Evolutionary conservation across 1,284 basidiomycete species (phyloP), one percentile per base, ranked within the genome.

Genomic region (Moniliella sp.): DNA sequence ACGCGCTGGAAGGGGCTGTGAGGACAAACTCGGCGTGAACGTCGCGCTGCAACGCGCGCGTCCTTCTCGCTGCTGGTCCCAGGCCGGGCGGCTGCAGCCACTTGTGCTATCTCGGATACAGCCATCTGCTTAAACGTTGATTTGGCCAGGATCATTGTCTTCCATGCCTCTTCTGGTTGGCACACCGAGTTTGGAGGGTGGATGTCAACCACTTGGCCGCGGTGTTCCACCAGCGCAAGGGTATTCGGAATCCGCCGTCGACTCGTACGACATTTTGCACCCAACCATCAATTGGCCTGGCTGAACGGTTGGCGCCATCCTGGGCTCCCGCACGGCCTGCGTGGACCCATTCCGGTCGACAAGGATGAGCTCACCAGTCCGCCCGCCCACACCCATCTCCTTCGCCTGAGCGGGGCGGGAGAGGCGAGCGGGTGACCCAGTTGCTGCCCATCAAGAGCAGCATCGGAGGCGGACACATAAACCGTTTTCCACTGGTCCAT

Each of bases 401-500:
- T 23, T n/a, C 7, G 7, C 21, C 21, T 23, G 21, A 7, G 8
- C 21, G 21, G 7, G 8, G 21, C 21, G n/a, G 21, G 21, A 23
- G n/a, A 23, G 7, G 21, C 21, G 7, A 7, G 46, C 49, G 7
- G 57, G 48, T 80, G 83, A 93, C n/a, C 86, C 86, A 94, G 15
- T 78, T 77, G 54, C 80, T 78, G 29, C 86, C 88, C 50, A 91
- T 78, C 66, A 94, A 72, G 50, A 84, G 77, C 19, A 83, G 86
- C 30, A 82, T 83, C 3, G 86, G 86, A 33, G 84, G 86, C 2
- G 88, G 88, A 55, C 84, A 91, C 10, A 94, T 70, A 69, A 93
- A 93, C 30, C 76, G 72, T 63, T 93, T 91, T 63, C 94, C n/a
- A n/a, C 86, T 8, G 76, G 83, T 25, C 83, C 84, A 55, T 94